phyloP scores from a whole-genome alignment of 1,284 basidiomycete genomes.

The Mrakiaceae sp. region DNA sequence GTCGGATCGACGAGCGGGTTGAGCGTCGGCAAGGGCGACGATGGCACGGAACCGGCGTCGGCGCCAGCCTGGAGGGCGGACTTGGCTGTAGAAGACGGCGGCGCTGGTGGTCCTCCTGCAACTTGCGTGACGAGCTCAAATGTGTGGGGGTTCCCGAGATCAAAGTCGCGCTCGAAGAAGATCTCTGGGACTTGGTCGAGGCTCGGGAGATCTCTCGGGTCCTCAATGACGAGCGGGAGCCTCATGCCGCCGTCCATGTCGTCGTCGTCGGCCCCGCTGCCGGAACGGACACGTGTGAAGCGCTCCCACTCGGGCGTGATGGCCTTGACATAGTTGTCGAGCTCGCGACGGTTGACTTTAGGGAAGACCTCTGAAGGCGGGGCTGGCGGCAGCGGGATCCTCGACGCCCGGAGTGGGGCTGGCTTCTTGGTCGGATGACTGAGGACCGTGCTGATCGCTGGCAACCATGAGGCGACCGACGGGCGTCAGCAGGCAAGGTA shows the following conservation, averaged over 20 bases:
- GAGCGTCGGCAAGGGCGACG: slow-evolving; percentile 4
- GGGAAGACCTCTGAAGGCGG: slow-evolving; percentile 55
- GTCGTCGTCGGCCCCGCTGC: neutral
- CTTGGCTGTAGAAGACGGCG: neutral
- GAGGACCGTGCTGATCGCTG: slow-evolving; percentile 61
- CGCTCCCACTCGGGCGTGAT: slow-evolving; percentile 41
- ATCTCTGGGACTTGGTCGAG: slow-evolving; percentile 67
- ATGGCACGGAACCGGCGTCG: neutral
- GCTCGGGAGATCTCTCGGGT: slow-evolving; percentile 45
- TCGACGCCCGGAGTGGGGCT: slow-evolving; percentile 73
- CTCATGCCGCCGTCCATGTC: neutral
- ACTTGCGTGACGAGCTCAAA: slow-evolving; percentile 71
- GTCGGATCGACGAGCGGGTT: slow-evolving; percentile 1
- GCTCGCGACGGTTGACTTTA: slow-evolving; percentile 68
- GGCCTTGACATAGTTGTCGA: slow-evolving; percentile 65
- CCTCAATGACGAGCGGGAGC: neutral
- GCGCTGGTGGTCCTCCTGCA: slow-evolving; percentile 14
- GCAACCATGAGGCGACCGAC: neutral
- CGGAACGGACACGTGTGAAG: slow-evolving; percentile 17
- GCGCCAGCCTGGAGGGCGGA: neutral
- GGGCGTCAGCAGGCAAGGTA: neutral
- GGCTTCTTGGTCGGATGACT: slow-evolving; percentile 75
- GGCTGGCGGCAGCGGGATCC: slow-evolving; percentile 55
- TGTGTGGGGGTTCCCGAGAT: slow-evolving; percentile 71
- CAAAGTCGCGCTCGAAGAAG: slow-evolving; percentile 69